phyloP scores from a whole-genome alignment of 768 basidiomycete species.

The Candolleomyces aberdarensis region DNA sequence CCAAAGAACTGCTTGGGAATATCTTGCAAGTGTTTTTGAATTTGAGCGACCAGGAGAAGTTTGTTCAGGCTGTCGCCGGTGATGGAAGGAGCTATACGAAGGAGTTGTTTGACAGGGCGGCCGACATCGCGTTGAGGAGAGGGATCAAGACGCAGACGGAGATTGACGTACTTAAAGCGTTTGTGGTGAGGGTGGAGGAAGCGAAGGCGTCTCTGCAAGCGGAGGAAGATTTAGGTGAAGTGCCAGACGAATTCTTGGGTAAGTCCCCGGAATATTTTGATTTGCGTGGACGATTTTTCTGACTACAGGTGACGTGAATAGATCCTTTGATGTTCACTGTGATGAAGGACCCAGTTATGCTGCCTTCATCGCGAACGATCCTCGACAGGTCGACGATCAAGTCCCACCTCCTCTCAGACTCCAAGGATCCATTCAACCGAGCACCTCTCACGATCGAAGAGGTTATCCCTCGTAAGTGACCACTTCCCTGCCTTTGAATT shows the following conservation, averaged over 20 bases:
- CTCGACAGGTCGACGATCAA: slow-evolving; percentile 94
- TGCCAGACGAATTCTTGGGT: slow-evolving; percentile 97
- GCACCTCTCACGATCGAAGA: slow-evolving; percentile 76
- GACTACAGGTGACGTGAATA: background rate
- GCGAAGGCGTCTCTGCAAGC: slow-evolving; percentile 76
- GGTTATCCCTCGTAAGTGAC: slow-evolving; percentile 62
- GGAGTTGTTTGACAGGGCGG: slow-evolving; percentile 79
- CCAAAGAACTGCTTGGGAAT: slow-evolving; percentile 76
- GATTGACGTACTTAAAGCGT: slow-evolving; percentile 61
- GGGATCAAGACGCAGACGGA: slow-evolving; percentile 75
- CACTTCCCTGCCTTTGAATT: slow-evolving; percentile 6
- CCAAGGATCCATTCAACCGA: slow-evolving; percentile 95
- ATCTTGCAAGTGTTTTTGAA: slow-evolving; percentile 91
- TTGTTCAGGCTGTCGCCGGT: slow-evolving; percentile 83
- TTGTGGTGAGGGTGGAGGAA: slow-evolving; percentile 83
- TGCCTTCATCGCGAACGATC: slow-evolving; percentile 78
- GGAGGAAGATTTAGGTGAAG: slow-evolving; percentile 88
- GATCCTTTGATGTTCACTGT: slow-evolving; percentile 71
- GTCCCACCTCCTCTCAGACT: slow-evolving; percentile 86
- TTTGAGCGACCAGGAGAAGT: slow-evolving; percentile 73
- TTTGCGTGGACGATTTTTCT: slow-evolving; percentile 8
- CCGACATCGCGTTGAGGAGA: slow-evolving; percentile 57
- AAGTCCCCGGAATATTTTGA: slow-evolving; percentile 19
- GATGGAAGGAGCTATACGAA: slow-evolving; percentile 91
- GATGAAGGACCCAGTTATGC: slow-evolving; percentile 92